Evolutionary conservation across 2,329 filamentous ascomycete genomes (phyloP).

Genomic region (Chaetomium olivaceum): DNA sequence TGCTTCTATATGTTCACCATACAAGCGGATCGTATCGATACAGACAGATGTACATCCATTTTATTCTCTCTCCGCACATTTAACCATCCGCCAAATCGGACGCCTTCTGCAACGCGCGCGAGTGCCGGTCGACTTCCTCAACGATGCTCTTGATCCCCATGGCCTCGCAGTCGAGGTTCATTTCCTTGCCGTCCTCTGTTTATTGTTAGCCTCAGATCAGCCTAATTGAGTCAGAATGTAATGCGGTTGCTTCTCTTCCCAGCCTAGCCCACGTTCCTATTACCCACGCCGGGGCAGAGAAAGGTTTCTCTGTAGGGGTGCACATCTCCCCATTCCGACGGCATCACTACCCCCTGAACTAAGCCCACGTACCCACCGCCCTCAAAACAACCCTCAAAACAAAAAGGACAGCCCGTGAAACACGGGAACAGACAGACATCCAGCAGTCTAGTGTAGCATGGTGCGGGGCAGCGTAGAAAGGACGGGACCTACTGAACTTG

Average conservation of each 20-base stretch:
- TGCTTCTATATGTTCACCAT: constrained; percentile 17
- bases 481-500: constrained; percentile 77
- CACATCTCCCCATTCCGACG: too few species aligned
- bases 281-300: too few species aligned
- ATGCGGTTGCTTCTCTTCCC: too few species aligned
- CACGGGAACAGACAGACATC: neutral
- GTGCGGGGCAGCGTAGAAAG: neutral
- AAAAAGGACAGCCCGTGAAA: too few species aligned
- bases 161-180: constrained; percentile 78
- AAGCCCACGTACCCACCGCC: neutral
- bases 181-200: constrained; percentile 87
- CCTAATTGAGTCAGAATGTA: too few species aligned
- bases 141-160: constrained; percentile 83
- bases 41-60: constrained; percentile 3
- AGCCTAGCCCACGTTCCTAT: too few species aligned
- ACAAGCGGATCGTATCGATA: constrained; percentile 14
- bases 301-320: too few species aligned
- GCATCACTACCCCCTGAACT: too few species aligned
- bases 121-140: constrained; percentile 89
- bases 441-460: neutral
- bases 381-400: neutral
- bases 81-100: constrained; percentile 66
- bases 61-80: neutral
- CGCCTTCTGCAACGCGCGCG: constrained; percentile 75
- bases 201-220: neutral